Conservation (phyloP, 805 yeast genomes). For the Saccharomycopsis schoenii region DNA sequence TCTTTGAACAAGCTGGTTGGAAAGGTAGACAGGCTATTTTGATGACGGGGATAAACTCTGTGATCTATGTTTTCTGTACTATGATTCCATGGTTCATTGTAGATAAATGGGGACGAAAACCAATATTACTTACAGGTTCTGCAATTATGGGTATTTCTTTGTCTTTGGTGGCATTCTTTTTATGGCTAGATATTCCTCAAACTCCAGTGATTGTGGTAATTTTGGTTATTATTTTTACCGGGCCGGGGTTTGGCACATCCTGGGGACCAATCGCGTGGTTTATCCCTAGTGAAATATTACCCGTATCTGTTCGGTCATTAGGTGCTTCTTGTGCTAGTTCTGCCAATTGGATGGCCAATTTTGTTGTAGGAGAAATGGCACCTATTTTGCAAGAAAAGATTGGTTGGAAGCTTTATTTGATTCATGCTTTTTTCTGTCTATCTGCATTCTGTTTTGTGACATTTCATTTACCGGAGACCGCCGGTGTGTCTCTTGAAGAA, state of each 20-base stretch:
- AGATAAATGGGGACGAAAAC: constrained; percentile 86
- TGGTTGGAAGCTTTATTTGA: constrained; percentile 70
- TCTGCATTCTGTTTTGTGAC: constrained; percentile 65
- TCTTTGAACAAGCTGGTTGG: constrained; percentile 95
- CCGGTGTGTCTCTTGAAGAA: constrained; percentile 79
- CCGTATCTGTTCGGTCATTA: constrained; percentile 73
- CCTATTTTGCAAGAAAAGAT: constrained; percentile 73
- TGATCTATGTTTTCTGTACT: constrained; percentile 55
- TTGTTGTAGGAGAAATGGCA: constrained; percentile 84
- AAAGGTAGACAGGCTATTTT: constrained; percentile 75
- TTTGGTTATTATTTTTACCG: constrained; percentile 70
- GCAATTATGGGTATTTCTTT: constrained; percentile 69
- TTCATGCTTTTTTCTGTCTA: constrained; percentile 72
- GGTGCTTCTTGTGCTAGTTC: constrained; percentile 90
- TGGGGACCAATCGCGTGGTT: constrained; percentile 97
- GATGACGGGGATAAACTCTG: constrained; percentile 76
- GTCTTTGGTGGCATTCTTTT: constrained; percentile 50
- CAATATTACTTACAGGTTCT: constrained; percentile 73
- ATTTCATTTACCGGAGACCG: constrained; percentile 78
- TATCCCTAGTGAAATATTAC: constrained; percentile 78
- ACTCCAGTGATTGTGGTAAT: constrained; percentile 68
- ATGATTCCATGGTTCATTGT: constrained; percentile 88
- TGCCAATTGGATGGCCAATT: constrained; percentile 87
- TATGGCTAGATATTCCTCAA: constrained; percentile 36
- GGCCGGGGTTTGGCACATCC: constrained; percentile 70